A percentile compares a stretch with the other conserved stretches of the same genome.
Evolutionary conservation across 2,329 filamentous ascomycete species (phyloP).

Genomic region (Trichoderma koningiopsis): DNA sequence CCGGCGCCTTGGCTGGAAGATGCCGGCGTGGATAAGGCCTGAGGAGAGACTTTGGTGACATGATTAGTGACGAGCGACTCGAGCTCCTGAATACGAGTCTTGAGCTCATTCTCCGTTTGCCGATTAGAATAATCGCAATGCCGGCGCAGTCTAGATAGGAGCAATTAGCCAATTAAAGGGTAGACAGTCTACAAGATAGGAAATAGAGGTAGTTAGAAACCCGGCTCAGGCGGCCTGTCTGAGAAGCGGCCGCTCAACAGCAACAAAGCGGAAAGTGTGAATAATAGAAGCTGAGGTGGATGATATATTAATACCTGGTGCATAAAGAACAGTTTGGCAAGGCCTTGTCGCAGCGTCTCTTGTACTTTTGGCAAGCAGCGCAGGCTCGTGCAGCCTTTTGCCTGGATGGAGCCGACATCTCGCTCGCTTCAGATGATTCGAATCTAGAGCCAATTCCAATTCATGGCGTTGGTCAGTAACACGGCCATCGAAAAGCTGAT

Average conservation of each 20-base stretch:
- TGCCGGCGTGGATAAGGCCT: not conserved
- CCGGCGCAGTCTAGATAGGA: slow-evolving; percentile 17
- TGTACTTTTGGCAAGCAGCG: slow-evolving; percentile 27
- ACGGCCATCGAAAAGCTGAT: not conserved
- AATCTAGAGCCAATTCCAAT: not conserved
- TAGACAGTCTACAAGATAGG: not conserved
- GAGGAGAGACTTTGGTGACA: slow-evolving; percentile 1
- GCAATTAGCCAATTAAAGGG: not conserved
- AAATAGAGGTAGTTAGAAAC: not conserved
- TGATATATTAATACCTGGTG: slow-evolving; percentile 7
- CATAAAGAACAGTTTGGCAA: slow-evolving; percentile 26
- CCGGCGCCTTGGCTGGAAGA: not conserved
- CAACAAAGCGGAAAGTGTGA: not conserved
- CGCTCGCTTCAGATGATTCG: not conserved
- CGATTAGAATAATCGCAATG: slow-evolving; percentile 21
- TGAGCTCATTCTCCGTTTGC: slow-evolving; percentile 17
- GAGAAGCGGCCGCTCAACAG: not conserved
- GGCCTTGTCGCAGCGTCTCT: slow-evolving; percentile 27
- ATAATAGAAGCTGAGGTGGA: not conserved
- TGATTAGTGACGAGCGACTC: slow-evolving; percentile 23
- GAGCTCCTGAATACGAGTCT: slow-evolving; percentile 26
- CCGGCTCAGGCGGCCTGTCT: too few relatives aligned
- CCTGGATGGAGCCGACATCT: not conserved
- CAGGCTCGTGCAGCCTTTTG: slow-evolving; percentile 25
- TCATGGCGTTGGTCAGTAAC: not conserved